Evolutionary conservation across 2,329 filamentous ascomycete genomes (phyloP).

Genomic region (Escovopsis sp.): DNA sequence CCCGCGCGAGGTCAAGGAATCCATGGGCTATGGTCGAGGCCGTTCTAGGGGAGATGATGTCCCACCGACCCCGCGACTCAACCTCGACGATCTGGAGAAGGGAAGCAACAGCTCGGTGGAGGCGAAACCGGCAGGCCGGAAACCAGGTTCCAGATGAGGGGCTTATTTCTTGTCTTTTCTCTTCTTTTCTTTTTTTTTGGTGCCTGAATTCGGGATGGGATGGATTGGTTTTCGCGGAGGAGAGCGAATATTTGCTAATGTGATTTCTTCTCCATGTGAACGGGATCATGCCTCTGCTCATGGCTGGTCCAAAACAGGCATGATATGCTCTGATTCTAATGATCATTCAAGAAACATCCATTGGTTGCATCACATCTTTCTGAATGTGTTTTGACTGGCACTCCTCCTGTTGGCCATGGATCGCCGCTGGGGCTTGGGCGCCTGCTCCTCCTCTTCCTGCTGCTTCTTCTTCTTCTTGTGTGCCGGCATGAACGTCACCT

Average conservation of each 20-base stretch:
- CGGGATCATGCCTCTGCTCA: slow-evolving; percentile 6
- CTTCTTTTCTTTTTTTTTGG: no score
- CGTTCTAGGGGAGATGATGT: slow-evolving; percentile 37
- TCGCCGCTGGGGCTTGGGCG: slow-evolving; percentile 18
- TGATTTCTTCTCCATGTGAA: slow-evolving; percentile 1
- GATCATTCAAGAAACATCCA: slow-evolving; percentile 3
- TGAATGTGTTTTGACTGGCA: slow-evolving; percentile 63
- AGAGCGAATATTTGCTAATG: slow-evolving; percentile 1
- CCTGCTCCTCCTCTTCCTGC: slow-evolving; percentile 17
- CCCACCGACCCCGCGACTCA: slow-evolving; percentile 41
- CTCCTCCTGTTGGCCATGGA: slow-evolving; percentile 41
- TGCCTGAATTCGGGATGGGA: no score
- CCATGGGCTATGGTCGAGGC: slow-evolving; percentile 13
- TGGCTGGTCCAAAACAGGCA: slow-evolving; percentile 4
- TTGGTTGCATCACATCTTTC: slow-evolving; percentile 36
- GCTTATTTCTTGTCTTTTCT: not conserved
- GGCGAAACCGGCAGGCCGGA: slow-evolving; percentile 19
- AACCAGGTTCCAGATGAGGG: slow-evolving; percentile 1
- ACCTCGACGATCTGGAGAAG: slow-evolving; percentile 45
- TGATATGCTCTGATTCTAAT: slow-evolving; percentile 1
- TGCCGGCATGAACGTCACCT: slow-evolving; percentile 59
- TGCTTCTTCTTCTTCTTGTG: slow-evolving; percentile 35
- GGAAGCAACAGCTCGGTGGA: slow-evolving; percentile 22
- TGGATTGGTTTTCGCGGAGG: not conserved
- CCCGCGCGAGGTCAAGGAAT: slow-evolving; percentile 40